These are phyloP conservation scores for Phaseolus coccineus DNA, from an alignment of 331 rosid genomes.

Conservation along the genomic window DNA sequence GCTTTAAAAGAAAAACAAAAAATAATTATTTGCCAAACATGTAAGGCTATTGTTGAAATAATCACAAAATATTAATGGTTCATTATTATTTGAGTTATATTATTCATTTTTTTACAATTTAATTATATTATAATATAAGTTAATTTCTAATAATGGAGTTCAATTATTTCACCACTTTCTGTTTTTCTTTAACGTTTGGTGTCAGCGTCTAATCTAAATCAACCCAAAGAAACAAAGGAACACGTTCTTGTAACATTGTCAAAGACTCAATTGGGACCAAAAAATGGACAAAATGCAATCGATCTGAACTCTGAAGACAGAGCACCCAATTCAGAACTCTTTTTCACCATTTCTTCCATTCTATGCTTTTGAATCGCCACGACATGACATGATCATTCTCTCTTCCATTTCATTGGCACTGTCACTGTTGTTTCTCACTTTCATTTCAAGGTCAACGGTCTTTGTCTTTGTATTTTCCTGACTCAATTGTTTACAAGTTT, in stretches of 20 bases:
- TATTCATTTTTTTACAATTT: too few relatives aligned
- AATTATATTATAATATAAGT: too few relatives aligned
- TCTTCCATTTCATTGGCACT: conserved; percentile 4
- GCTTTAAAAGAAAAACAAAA: too few relatives aligned
- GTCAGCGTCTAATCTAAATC: conserved; percentile 9
- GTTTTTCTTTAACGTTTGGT: not conserved
- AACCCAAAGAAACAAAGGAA: not conserved
- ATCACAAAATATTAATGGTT: too few relatives aligned
- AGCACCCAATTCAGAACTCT: not conserved
- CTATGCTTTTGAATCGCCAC: not conserved
- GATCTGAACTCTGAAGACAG: not conserved
- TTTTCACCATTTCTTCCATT: not conserved
- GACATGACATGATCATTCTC: not conserved
- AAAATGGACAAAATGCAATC: conserved; percentile 18
- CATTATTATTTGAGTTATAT: too few relatives aligned
- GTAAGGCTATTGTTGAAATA: too few relatives aligned
- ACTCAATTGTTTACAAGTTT: conserved; percentile 20
- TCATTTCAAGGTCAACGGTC: conserved; percentile 59
- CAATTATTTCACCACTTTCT: conserved; percentile 10
- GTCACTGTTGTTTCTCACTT: conserved; percentile 21
- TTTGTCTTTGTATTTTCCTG: conserved; percentile 17
- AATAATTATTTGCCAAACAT: too few relatives aligned
- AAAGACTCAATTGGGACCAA: not conserved
- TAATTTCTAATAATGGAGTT: conserved; percentile 5
- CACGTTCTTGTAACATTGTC: conserved; percentile 23